Base-by-base conservation (phyloP, 169 alveolate species). In the Fabrea salina region DNA sequence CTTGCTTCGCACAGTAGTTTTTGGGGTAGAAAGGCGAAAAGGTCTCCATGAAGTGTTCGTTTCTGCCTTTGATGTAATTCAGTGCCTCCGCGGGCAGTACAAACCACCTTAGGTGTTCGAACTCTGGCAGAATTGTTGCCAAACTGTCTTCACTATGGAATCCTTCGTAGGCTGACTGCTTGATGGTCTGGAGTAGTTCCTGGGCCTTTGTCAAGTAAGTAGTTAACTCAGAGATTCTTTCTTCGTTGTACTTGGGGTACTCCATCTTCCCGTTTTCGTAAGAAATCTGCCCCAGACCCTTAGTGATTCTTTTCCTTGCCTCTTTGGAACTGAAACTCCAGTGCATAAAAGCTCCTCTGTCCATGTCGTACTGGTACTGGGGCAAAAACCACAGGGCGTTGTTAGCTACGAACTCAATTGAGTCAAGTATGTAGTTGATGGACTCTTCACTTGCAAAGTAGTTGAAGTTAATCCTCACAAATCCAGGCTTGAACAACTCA, bases 401-500 rank as follows among this genome's bases (percentile, higher is more conserved):
- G 25, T 85, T 75, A 8, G 97, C 97, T 5, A 97, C 86, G 92
- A 93, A 95, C 35, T 89, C 88, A 54, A 95, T 87, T n/a, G 96
- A 96, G 25, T 87, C 84, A 33, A 90, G 37, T 13, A 87, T 76
- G 56, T 91, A 89, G 35, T 97, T 96, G 41, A 95, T 56, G 39
- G 92, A 92, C 40, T 87, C 83, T n/a, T 87, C 86, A 13, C 88
- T 86, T 76, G 89, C 80, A 80, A 95, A 87, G 90, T 87, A 96
- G 70, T 93, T 96, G 19, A 96, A 84, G 68, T 96, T 93, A 41
- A 97, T 49, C 54, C 99, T 90, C 32, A 94, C 94, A 83, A 92
- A 95, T 5, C 99, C 99, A 40, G 97, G 98, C 56, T 96, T 83
- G 43, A 94, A 83, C 37, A 95, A 80, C 68, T 97, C 98, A 58